A percentile compares a stretch with the other conserved stretches of the same genome.
phyloP scores from a whole-genome alignment of 164 flowering plant species.

The grape (Vitis vinifera) region ASM3070453v1 NC_081809.1:11501501-11502000 shows the following conservation, averaged over 20 bases:
- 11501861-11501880: conserved; percentile 78
- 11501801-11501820: conserved; percentile 72
- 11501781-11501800: conserved; percentile 47
- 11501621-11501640: conserved; percentile 70
- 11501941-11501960: conserved; percentile 53
- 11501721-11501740: too few species aligned
- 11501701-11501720: too few species aligned
- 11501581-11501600: conserved; percentile 55
- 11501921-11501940: conserved; percentile 56
- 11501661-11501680: conserved; percentile 74
- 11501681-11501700: neutral
- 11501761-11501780: neutral
- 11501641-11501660: conserved; percentile 95
- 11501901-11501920: conserved; percentile 43
- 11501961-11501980: conserved; percentile 55
- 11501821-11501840: conserved; percentile 66
- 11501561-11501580: too few species aligned
- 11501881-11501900: conserved; percentile 70
- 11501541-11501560: too few species aligned
- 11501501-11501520: too few species aligned
- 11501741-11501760: neutral
- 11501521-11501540: too few species aligned
- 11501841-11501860: conserved; percentile 59
- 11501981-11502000: neutral
- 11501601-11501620: conserved; percentile 59